Conservation (phyloP, 768 basidiomycete species). For the Mrakia hoshinonis region DNA sequence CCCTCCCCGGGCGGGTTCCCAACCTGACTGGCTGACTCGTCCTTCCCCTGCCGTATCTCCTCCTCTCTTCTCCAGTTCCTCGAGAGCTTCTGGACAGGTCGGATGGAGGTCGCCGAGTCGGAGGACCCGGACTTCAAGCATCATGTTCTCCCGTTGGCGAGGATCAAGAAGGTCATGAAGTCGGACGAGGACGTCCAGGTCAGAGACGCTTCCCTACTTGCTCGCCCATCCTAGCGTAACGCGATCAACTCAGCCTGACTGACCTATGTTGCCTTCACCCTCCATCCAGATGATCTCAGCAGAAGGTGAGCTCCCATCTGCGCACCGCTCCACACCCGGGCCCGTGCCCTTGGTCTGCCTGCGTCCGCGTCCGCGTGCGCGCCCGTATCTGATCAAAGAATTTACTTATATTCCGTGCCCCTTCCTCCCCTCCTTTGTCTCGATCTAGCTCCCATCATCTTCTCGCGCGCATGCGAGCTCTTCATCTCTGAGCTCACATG, state of each 20-base stretch:
- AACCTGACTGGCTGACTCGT: not conserved
- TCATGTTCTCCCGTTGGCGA: constrained; percentile 78
- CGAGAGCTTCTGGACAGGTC: constrained; percentile 15
- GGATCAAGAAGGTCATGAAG: constrained; percentile 99
- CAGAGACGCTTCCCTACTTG: not conserved
- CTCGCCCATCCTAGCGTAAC: not conserved
- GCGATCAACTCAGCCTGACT: not conserved
- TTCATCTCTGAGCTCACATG: constrained; percentile 97
- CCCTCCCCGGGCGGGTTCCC: too few relatives aligned
- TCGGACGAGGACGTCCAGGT: constrained; percentile 76
- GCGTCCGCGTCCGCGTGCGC: not conserved
- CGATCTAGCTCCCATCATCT: constrained; percentile 23
- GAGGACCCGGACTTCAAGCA: constrained; percentile 77
- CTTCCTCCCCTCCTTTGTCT: not conserved
- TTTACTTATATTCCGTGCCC: not conserved
- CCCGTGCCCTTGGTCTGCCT: constrained; percentile 77
- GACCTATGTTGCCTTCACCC: not conserved
- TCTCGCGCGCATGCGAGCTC: constrained; percentile 47
- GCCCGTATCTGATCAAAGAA: not conserved
- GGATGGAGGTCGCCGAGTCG: constrained; percentile 47
- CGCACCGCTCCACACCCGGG: constrained; percentile 45
- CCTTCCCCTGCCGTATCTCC: not conserved
- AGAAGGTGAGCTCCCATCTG: constrained; percentile 56
- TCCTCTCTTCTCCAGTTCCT: constrained; percentile 5
- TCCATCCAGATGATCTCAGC: constrained; percentile 83